Base-by-base conservation (phyloP, 2,329 filamentous ascomycete species). In the Dothiorella sarmentorum region DNA sequence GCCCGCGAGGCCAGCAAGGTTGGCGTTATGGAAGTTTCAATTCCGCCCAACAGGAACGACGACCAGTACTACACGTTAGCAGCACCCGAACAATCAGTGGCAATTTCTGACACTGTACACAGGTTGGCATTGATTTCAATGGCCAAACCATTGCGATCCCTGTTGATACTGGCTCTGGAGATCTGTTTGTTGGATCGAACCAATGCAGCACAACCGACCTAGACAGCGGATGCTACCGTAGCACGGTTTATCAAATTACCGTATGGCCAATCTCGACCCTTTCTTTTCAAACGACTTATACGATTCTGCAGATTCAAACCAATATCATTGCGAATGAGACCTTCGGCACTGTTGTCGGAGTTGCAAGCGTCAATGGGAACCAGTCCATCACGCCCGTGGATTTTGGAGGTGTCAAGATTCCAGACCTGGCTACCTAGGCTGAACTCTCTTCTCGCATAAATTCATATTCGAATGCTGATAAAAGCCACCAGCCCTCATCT, bases 401-500 rank as follows among this genome's bases (percentile, higher is more conserved):
- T 13, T 38, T 52, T 11, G 47, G 47, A 38, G 47, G 47, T 7
- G n/a, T 52, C 9, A 27, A 20, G 6, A 26, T 52, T 20, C 20
- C 20, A 2, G 47, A 52, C 24, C 22, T 52, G 15, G 33, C 47
- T n/a, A n/a, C n/a, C n/a, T n/a, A n/a, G n/a, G n/a, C n/a, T n/a
- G n/a, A n/a, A n/a, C n/a, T n/a, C n/a, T n/a, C n/a, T n/a, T n/a
- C n/a, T n/a, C n/a, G n/a, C n/a, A n/a, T n/a, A n/a, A n/a, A n/a
- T n/a, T n/a, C n/a, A n/a, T n/a, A n/a, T n/a, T n/a, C n/a, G n/a
- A n/a, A n/a, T n/a, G n/a, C n/a, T n/a, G n/a, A n/a, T n/a, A n/a
- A n/a, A n/a, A n/a, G n/a, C n/a, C n/a, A n/a, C n/a, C 33, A 52
- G 47, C 47, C 18, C 47, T 52, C 33, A 37, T 52, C 15, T 52